Conservation (phyloP, 129 eudicot genomes). For the Helianthus tuberosus region DNA sequence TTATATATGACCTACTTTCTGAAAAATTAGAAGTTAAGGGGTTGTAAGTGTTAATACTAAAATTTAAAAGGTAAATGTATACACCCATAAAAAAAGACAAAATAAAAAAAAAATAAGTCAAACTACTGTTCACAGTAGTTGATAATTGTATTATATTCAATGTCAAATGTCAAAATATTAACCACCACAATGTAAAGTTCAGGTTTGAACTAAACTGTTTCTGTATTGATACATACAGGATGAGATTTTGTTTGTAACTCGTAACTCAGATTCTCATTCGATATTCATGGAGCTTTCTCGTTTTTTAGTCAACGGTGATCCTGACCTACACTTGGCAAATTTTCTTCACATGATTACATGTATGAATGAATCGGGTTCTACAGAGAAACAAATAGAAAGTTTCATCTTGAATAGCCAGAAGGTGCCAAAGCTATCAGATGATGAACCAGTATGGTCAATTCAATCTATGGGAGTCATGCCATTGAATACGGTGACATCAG, state of each 20-base stretch:
- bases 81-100: no score
- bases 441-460: conserved; percentile 66
- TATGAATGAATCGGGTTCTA: conserved; percentile 73
- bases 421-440: conserved; percentile 55
- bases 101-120: no score
- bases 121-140: no score
- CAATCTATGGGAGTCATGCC: conserved; percentile 19
- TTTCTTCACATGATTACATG: conserved; percentile 75
- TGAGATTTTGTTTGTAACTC: conserved; percentile 46
- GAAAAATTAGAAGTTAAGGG: no score
- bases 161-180: no score
- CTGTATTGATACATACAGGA: conserved; percentile 15
- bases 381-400: conserved; percentile 60
- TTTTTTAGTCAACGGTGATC: conserved; percentile 47
- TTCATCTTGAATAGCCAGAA: conserved; percentile 72
- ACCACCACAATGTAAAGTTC: neutral
- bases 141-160: no score
- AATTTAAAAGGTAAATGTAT: no score
- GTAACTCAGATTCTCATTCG: conserved; percentile 60
- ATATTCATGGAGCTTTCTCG: conserved; percentile 73
- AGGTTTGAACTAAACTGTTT: no score
- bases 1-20: no score
- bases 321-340: conserved; percentile 69
- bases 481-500: conserved; percentile 20
- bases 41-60: no score